Evolutionary conservation across 2,329 filamentous ascomycete species (phyloP).

Genomic region (Fusarium odoratissimum): DNA sequence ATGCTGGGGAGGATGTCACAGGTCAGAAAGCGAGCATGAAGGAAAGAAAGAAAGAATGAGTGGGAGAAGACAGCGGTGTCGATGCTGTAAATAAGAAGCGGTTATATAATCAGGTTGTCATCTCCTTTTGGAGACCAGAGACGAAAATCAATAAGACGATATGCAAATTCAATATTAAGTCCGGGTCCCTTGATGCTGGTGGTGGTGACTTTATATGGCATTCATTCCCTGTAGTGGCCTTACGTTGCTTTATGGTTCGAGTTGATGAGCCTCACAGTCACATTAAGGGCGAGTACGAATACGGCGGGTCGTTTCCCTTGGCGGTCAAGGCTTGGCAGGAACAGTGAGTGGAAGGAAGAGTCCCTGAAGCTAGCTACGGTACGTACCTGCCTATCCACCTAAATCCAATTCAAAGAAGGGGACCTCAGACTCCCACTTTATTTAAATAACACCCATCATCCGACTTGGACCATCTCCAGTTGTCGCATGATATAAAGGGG

Average conservation of each 20-base stretch:
- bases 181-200: not conserved
- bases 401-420: not conserved
- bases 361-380: not conserved
- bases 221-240: not conserved
- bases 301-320: conserved; percentile 15
- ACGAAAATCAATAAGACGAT: conserved; percentile 42
- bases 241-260: not conserved
- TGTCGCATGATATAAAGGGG: conserved; percentile 36
- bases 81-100: conserved; percentile 40
- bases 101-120: conserved; percentile 46
- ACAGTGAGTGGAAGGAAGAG: not conserved
- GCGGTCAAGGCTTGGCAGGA: conserved; percentile 38
- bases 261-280: not conserved
- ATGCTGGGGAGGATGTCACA: conserved; percentile 1
- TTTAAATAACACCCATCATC: conserved; percentile 19
- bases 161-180: conserved; percentile 13
- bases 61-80: conserved; percentile 8
- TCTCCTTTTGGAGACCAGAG: conserved; percentile 44
- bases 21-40: conserved; percentile 20
- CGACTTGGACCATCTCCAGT: conserved; percentile 7
- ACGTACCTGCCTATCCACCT: conserved; percentile 9
- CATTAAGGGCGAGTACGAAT: conserved; percentile 40
- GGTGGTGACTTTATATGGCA: not conserved
- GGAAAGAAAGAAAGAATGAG: conserved; percentile 1
- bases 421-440: conserved; percentile 23